Conservation (phyloP, 257 asterid genomes). For the Parsonsia alboflavescens region DNA sequence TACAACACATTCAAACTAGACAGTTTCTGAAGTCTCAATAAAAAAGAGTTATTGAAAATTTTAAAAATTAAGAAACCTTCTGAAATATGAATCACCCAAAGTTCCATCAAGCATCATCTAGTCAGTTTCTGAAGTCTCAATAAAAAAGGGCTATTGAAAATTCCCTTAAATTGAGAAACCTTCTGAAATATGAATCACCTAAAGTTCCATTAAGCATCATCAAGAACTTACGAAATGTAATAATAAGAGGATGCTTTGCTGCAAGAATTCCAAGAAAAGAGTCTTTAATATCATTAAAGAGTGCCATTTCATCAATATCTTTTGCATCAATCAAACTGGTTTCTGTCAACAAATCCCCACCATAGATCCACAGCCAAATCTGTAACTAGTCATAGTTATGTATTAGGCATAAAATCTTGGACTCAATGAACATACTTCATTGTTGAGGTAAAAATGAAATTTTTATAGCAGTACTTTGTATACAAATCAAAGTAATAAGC, state of each 20-base stretch:
- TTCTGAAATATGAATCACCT: constrained; percentile 45
- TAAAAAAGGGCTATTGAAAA: constrained; percentile 16
- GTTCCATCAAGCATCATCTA: constrained; percentile 76
- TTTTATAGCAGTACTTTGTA: too few species aligned
- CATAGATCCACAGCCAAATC: too few species aligned
- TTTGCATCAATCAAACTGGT: constrained; percentile 21
- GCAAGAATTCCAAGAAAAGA: constrained; percentile 39
- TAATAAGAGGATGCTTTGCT: too few species aligned
- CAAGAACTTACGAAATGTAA: constrained; percentile 59
- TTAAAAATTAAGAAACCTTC: constrained; percentile 28
- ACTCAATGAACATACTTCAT: too few species aligned
- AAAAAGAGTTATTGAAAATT: constrained; percentile 13
- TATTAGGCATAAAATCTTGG: too few species aligned
- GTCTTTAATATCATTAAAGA: constrained; percentile 39
- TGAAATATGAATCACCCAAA: constrained; percentile 47
- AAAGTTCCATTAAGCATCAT: constrained; percentile 72
- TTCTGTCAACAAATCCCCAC: too few species aligned
- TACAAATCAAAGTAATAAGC: too few species aligned
- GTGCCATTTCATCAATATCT: constrained; percentile 37
- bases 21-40: too few species aligned
- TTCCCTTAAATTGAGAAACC: constrained; percentile 21
- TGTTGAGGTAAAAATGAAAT: too few species aligned
- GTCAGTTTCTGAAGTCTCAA: too few species aligned
- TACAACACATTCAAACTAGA: too few species aligned
- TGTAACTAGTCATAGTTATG: too few species aligned